Evolutionary conservation across 192 early-diverging fungal species (phyloP).

Genomic region (Thamnidium elegans): DNA sequence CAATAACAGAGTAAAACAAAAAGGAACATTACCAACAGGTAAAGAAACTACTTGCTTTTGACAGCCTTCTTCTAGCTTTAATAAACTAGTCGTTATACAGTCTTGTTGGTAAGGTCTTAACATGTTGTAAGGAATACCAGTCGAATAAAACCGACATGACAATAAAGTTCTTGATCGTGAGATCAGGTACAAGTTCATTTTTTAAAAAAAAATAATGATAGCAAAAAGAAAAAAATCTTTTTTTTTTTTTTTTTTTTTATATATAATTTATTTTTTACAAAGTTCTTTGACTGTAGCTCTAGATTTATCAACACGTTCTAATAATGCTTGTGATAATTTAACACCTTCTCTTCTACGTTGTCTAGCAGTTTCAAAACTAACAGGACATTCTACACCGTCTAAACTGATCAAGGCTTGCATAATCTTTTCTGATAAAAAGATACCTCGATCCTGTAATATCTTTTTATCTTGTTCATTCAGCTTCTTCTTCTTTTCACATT

Average conservation of each 20-base stretch:
- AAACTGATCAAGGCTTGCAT: slow-evolving; percentile 74
- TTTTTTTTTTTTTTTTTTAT: slow-evolving; percentile 4
- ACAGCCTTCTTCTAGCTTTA: slow-evolving; percentile 50
- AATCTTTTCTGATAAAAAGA: slow-evolving; percentile 67
- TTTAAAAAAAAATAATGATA: neutral
- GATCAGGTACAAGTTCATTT: neutral
- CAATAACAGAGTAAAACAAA: neutral
- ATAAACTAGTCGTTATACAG: slow-evolving; percentile 72
- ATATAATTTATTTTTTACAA: slow-evolving; percentile 1
- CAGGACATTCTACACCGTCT: slow-evolving; percentile 66
- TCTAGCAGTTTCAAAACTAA: slow-evolving; percentile 67
- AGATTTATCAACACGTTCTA: slow-evolving; percentile 70
- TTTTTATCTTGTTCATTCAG: slow-evolving; percentile 47
- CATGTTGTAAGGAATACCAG: neutral
- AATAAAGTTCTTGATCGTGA: neutral
- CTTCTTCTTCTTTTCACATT: slow-evolving; percentile 31
- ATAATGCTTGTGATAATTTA: slow-evolving; percentile 61
- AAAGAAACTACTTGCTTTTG: slow-evolving; percentile 77
- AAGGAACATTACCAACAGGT: slow-evolving; percentile 47
- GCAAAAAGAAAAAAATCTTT: neutral
- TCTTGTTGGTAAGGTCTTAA: slow-evolving; percentile 83
- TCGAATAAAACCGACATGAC: neutral
- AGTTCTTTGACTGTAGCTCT: slow-evolving; percentile 2
- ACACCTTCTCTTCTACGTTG: slow-evolving; percentile 77
- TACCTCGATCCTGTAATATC: slow-evolving; percentile 65